phyloP scores from a whole-genome alignment of 1,284 basidiomycete genomes.

The Ustilago cynodontis region DNA sequence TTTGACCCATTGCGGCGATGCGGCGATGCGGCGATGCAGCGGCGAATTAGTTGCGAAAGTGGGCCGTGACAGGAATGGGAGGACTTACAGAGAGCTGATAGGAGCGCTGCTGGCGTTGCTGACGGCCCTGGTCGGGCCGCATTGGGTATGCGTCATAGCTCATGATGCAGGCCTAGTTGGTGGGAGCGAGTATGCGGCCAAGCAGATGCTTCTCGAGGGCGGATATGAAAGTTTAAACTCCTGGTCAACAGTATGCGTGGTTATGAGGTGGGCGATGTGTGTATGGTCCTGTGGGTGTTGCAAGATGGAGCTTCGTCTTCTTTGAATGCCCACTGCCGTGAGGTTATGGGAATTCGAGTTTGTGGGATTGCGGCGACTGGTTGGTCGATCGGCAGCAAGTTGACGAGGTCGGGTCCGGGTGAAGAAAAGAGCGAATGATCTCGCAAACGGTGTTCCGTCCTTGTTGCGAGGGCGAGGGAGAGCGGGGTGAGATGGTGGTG shows the following conservation, averaged over 20 bases:
- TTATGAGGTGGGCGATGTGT: background rate
- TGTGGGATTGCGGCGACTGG: background rate
- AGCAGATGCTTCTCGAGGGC: background rate
- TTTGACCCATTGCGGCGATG: background rate
- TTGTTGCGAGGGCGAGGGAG: too few species aligned
- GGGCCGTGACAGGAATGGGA: background rate
- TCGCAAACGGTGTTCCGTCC: background rate
- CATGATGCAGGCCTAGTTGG: slow-evolving; percentile 12
- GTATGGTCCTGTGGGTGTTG: background rate
- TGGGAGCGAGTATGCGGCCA: background rate
- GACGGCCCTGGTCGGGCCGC: slow-evolving; percentile 25
- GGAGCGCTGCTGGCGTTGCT: slow-evolving; percentile 32
- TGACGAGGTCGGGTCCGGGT: background rate
- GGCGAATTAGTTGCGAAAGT: background rate
- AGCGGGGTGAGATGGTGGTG: background rate
- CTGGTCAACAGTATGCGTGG: background rate
- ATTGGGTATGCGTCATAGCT: slow-evolving; percentile 35
- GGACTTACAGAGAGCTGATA: slow-evolving; percentile 41
- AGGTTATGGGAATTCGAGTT: background rate
- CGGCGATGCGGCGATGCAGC: background rate
- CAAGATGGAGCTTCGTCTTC: background rate
- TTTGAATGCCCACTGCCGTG: background rate
- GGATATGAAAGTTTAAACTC: background rate
- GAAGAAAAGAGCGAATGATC: background rate
- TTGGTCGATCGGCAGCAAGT: background rate